Evolutionary conservation across 768 basidiomycete genomes (phyloP), one percentile per base, ranked within the genome.

Genomic region (Fibroporia radiculosa): DNA sequence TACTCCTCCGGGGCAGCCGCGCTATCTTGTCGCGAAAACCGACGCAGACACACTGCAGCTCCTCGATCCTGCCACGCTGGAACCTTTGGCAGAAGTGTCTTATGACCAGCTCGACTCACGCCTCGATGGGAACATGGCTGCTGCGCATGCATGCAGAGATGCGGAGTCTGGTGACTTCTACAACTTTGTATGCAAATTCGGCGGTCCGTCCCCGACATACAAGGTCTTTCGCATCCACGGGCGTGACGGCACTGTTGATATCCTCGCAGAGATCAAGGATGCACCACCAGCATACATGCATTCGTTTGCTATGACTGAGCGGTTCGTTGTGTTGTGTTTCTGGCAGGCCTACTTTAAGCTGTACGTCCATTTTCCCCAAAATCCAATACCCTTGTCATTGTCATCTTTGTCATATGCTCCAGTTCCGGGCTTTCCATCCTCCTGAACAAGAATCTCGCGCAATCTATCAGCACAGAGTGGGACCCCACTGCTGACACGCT

Each of bases 251-350:
- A 41, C 48, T 20, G 63, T 59, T 0, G 62, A 61, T 16, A 58
- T 69, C 12, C 19, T 69, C 4, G 67, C 68, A 2, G 57, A 58
- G 10, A 64, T 69, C 40, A 57, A 51, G 4, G 68, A 68, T 37
- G 69, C 69, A 0, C 66, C 66, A 0, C 56, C 52, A 14, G 61
- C 66, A 16, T 70, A 70, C 43, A 27, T 70, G 25, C 68, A 70
- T 47, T 64, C 66, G n/a, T 60, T 67, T 11, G 42, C 61, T 5
- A 52, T 70, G 49, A 70, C 68, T 14, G 56, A 62, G 42, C 62
- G 62, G 20, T 67, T 64, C 48, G 57, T 65, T 35, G 55, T 67
- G 26, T 42, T 69, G 8, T 67, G 63, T 40, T 40, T 66, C 11
- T 70, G 65, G 66, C 53, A 56, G 18, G 49, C 56, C 14, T 56